Base-by-base conservation (phyloP, 2,329 filamentous ascomycete species). In the Cucurbitaria berberidis region DNA sequence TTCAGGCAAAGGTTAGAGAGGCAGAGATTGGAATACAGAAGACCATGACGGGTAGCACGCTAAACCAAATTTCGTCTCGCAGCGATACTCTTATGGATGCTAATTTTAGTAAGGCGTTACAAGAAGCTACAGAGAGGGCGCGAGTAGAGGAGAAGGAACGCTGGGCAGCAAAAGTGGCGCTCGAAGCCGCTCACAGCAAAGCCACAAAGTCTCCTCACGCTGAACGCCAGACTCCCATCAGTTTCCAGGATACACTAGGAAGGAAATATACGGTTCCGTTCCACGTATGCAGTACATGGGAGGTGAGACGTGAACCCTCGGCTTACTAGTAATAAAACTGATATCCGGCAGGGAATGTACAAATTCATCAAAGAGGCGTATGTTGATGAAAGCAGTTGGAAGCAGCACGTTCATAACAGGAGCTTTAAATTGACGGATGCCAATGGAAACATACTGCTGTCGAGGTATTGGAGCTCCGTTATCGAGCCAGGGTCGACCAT, bases 61-160 rank as follows among this genome's bases (percentile, higher is more conserved):
- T 21, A n/a, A n/a, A 22, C 3, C 36, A 22, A 1, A 24, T 2
- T 39, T 5, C 10, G n/a, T 24, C 18, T 39, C 19, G 4, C 18
- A 22, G 9, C 10, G 19, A 11, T 24, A n/a, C 21, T 2, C 18
- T 24, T 3, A 35, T 15, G 3, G 38, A 43, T 5, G 29, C 4
- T 18, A 30, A 35, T 3, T 36, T 43, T 29, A 19, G 5, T 2
- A 77, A 79, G 44, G 65, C 72, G 21, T 77, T 79, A 43, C 75
- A 78, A 1, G 50, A 52, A 30, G 73, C 70, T 19, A 81, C 29
- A 19, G 48, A 53, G 27, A 48, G 63, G 34, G 45, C 52, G 26
- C 63, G 66, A 30, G 60, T 65, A 26, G 50, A 48, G 16, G 39
- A 49, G 27, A 32, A 16, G 18, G 13, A 46, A 7, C 18, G 35